Conservation (phyloP, 108 stramenopile species). For the Cyclostephanos tholiformis region DNA sequence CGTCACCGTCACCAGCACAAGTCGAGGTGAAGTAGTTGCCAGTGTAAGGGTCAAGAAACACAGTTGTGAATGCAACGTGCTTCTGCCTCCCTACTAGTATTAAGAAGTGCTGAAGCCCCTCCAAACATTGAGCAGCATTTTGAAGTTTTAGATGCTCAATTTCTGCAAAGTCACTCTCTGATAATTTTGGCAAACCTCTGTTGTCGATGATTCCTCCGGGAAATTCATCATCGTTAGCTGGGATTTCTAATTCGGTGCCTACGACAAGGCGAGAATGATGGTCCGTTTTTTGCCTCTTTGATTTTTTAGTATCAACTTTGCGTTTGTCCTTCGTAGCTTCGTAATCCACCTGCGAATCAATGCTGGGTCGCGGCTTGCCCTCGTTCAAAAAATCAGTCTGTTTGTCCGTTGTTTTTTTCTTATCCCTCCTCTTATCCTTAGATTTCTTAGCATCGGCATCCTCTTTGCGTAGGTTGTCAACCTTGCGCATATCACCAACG, state of each 20-base stretch:
- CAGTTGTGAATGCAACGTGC: slow-evolving; percentile 46
- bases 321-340: background rate
- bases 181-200: slow-evolving; percentile 3
- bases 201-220: background rate
- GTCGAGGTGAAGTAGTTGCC: slow-evolving; percentile 13
- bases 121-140: slow-evolving; percentile 42
- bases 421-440: slow-evolving; percentile 18
- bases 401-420: slow-evolving; percentile 13
- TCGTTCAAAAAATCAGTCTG: slow-evolving; percentile 3
- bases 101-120: slow-evolving; percentile 40
- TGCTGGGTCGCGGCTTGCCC: slow-evolving; percentile 17
- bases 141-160: slow-evolving; percentile 33
- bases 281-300: slow-evolving; percentile 14
- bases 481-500: background rate
- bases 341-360: background rate
- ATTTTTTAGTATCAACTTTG: slow-evolving; percentile 6
- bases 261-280: slow-evolving; percentile 4
- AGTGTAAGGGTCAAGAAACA: slow-evolving; percentile 44
- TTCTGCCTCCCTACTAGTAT: slow-evolving; percentile 15
- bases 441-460: background rate
- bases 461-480: background rate
- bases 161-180: slow-evolving; percentile 34
- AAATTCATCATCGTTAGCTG: background rate
- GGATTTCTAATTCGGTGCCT: slow-evolving; percentile 11
- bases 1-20: background rate